These are phyloP conservation scores for Amylostereum chailletii DNA, from an alignment of 1,284 basidiomycete species.

Conservation along the genomic window DNA sequence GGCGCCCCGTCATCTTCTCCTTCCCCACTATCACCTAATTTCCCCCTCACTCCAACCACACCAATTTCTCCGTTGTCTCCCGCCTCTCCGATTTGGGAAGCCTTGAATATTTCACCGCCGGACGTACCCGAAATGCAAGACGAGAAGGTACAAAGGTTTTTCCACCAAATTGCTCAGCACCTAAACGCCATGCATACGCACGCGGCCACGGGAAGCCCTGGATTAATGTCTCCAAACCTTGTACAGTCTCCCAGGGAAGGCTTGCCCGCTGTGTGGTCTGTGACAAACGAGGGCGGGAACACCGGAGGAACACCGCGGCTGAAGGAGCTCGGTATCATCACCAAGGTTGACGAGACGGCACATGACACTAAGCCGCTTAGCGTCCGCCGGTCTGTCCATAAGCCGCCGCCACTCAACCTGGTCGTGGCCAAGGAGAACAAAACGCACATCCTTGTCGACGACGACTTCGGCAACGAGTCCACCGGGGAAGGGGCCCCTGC, in stretches of 20 bases:
- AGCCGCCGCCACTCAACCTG: conserved; percentile 9
- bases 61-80: conserved; percentile 19
- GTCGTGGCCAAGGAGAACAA: conserved; percentile 23
- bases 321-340: conserved; percentile 3
- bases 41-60: conserved; percentile 8
- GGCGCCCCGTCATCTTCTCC: background rate
- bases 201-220: conserved; percentile 2
- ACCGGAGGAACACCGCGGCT: too few species aligned
- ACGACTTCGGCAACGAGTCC: conserved; percentile 12
- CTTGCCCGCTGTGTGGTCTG: too few species aligned
- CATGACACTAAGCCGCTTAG: conserved; percentile 19
- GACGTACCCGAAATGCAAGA: conserved; percentile 48
- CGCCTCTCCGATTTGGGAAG: conserved; percentile 18
- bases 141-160: conserved; percentile 68
- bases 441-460: conserved; percentile 13
- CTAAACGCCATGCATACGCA: conserved; percentile 60
- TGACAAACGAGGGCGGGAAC: too few species aligned
- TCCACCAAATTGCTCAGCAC: conserved; percentile 76
- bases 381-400: conserved; percentile 18
- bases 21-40: conserved; percentile 10
- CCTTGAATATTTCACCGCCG: conserved; percentile 26
- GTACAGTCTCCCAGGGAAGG: too few species aligned
- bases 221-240: conserved; percentile 1
- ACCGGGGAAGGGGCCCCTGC: conserved; percentile 7
- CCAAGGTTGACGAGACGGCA: conserved; percentile 1